Evolutionary conservation across 2,329 filamentous ascomycete species (phyloP).

Genomic region (Penicillium sp.): DNA sequence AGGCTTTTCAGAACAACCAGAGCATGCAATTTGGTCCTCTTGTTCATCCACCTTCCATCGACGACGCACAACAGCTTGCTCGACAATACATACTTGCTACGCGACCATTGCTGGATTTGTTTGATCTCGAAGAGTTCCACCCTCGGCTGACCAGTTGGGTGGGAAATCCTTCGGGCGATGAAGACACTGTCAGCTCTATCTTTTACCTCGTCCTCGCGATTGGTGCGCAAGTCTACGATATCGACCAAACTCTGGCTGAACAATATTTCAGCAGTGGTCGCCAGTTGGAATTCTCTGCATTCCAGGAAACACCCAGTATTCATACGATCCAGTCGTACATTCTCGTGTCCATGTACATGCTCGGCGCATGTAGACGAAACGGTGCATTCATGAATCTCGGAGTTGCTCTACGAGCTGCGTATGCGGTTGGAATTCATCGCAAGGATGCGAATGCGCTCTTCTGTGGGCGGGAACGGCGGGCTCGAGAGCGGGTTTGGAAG

Average conservation of each 20-base stretch:
- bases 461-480: conserved; percentile 37
- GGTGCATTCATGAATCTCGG: conserved; percentile 50
- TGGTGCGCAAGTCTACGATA: conserved; percentile 42
- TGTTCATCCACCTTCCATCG: conserved; percentile 28
- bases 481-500: conserved; percentile 49
- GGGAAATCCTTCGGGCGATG: conserved; percentile 31
- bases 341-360: conserved; percentile 49
- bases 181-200: conserved; percentile 44
- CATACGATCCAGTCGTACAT: conserved; percentile 49
- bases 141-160: conserved; percentile 38
- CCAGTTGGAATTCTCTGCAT: conserved; percentile 42
- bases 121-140: conserved; percentile 43
- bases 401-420: conserved; percentile 48
- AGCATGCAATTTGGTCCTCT: conserved; percentile 28
- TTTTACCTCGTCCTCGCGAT: conserved; percentile 50
- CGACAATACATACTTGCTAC: conserved; percentile 44
- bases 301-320: conserved; percentile 47
- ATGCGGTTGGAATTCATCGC: conserved; percentile 49
- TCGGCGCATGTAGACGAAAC: conserved; percentile 48
- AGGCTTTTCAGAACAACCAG: conserved; percentile 35
- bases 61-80: conserved; percentile 40
- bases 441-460: conserved; percentile 50
- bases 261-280: conserved; percentile 46
- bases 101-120: conserved; percentile 46
- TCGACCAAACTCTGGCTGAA: conserved; percentile 40